A percentile compares a stretch with the other conserved stretches of the same genome.
Evolutionary conservation across 1,284 basidiomycete genomes (phyloP).

Genomic region (Papiliotrema nemorosa): DNA sequence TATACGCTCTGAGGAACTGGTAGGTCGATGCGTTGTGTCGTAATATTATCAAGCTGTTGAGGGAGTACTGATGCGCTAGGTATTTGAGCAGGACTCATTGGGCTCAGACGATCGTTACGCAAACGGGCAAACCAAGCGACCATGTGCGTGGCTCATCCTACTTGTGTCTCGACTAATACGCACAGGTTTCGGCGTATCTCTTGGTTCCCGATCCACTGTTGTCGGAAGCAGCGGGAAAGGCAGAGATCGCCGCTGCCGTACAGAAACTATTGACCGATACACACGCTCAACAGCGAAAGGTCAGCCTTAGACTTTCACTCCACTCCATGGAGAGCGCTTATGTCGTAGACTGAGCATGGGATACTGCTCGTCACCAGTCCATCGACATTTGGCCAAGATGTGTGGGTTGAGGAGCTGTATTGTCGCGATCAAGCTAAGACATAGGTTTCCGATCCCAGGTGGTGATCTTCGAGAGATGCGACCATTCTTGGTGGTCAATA

Average conservation of each 20-base stretch:
- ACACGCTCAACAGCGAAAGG: conserved; percentile 22
- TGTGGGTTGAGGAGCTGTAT: conserved; percentile 20
- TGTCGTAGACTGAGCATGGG: conserved; percentile 34
- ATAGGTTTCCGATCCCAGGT: conserved; percentile 29
- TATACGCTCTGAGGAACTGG: conserved; percentile 42
- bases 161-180: background rate
- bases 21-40: conserved; percentile 16
- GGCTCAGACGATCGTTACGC: conserved; percentile 40
- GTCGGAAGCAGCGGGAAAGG: conserved; percentile 17
- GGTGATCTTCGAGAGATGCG: conserved; percentile 42
- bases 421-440: background rate
- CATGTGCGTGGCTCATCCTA: conserved; percentile 18
- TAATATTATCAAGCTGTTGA: background rate
- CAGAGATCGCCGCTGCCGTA: conserved; percentile 28
- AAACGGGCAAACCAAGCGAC: conserved; percentile 44
- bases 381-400: conserved; percentile 38
- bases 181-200: conserved; percentile 40
- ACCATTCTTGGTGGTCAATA: conserved; percentile 43
- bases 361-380: conserved; percentile 39
- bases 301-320: conserved; percentile 4
- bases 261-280: conserved; percentile 29
- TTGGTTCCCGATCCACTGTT: conserved; percentile 29
- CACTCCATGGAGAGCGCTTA: background rate
- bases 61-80: conserved; percentile 15
- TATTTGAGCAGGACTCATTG: conserved; percentile 41